These are phyloP conservation scores for Colletotrichum scovillei DNA, from an alignment of 2,329 filamentous ascomycete species.

Conservation along the genomic window DNA sequence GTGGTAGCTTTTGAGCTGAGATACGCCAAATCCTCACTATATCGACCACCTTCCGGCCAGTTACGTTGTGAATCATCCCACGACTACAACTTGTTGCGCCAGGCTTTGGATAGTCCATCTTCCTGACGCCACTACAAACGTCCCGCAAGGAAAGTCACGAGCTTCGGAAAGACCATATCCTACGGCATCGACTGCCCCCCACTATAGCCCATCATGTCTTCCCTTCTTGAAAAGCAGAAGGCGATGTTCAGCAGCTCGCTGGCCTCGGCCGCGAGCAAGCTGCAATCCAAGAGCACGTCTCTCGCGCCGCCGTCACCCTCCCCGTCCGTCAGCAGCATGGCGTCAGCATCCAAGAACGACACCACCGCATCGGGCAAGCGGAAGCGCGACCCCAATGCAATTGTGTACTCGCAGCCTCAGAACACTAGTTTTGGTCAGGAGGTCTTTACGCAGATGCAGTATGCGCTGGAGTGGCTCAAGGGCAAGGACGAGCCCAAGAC, in stretches of 20 bases:
- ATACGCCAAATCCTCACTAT: neutral
- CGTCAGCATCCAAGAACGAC: constrained; percentile 57
- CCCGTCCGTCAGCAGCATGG: constrained; percentile 65
- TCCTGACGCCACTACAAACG: neutral
- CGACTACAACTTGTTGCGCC: neutral
- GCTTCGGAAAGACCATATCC: no score
- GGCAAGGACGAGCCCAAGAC: constrained; percentile 75
- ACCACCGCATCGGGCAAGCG: constrained; percentile 74
- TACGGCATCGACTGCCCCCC: neutral
- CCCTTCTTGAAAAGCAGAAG: constrained; percentile 74
- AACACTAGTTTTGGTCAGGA: constrained; percentile 82
- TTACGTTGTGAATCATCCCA: neutral
- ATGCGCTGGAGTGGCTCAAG: constrained; percentile 86
- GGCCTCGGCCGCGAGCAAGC: constrained; percentile 71
- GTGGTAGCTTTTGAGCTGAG: neutral
- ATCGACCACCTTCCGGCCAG: neutral
- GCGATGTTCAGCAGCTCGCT: constrained; percentile 71
- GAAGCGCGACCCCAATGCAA: constrained; percentile 65
- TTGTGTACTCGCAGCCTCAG: constrained; percentile 80
- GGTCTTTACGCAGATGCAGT: constrained; percentile 88
- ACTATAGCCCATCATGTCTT: constrained; percentile 59
- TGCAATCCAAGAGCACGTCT: constrained; percentile 61
- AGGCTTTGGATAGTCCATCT: neutral
- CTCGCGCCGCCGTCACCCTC: constrained; percentile 72
- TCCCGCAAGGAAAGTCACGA: neutral